A percentile compares a stretch with the other conserved stretches of the same genome.
Evolutionary conservation across 2,329 filamentous ascomycete genomes (phyloP).

Genomic region (Thielaviopsis euricoi): DNA sequence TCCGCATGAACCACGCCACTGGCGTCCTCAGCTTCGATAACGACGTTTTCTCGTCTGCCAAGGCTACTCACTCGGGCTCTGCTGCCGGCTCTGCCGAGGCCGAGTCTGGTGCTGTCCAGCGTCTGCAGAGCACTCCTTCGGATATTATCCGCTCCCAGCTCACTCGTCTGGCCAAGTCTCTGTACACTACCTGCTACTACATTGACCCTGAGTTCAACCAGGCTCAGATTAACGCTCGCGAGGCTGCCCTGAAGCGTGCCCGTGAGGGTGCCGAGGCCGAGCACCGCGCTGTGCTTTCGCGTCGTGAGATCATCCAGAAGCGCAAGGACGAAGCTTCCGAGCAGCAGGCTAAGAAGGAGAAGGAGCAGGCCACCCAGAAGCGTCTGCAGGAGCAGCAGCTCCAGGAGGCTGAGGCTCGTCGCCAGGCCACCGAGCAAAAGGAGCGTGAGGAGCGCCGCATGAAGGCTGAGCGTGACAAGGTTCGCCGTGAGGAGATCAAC

Average conservation of each 20-base stretch:
- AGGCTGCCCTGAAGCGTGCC: slow-evolving; percentile 65
- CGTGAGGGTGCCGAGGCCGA: slow-evolving; percentile 83
- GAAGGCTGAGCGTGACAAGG: slow-evolving; percentile 74
- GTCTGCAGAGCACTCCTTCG: slow-evolving; percentile 90
- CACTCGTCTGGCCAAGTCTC: slow-evolving; percentile 73
- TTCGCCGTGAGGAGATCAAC: slow-evolving; percentile 85
- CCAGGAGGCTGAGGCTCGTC: slow-evolving; percentile 75
- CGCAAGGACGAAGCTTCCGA: slow-evolving; percentile 93
- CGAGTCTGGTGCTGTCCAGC: slow-evolving; percentile 73
- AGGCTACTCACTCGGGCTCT: slow-evolving; percentile 74
- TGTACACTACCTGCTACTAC: slow-evolving; percentile 90
- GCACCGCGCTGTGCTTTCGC: slow-evolving; percentile 66
- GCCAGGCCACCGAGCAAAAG: slow-evolving; percentile 80
- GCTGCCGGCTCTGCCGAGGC: slow-evolving; percentile 73
- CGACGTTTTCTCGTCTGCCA: slow-evolving; percentile 94
- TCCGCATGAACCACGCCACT: slow-evolving; percentile 89
- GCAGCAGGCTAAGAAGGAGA: slow-evolving; percentile 72
- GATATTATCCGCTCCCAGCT: slow-evolving; percentile 95
- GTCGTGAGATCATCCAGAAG: slow-evolving; percentile 85
- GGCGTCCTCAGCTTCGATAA: slow-evolving; percentile 94
- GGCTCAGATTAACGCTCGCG: slow-evolving; percentile 60
- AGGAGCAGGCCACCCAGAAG: slow-evolving; percentile 82
- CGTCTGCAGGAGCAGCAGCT: slow-evolving; percentile 72
- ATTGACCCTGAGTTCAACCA: slow-evolving; percentile 83
- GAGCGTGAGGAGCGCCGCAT: slow-evolving; percentile 77